These are phyloP conservation scores for Arabidopsis hybrid DNA, from an alignment of 441 rosid genomes.

Conservation along the genomic window DNA sequence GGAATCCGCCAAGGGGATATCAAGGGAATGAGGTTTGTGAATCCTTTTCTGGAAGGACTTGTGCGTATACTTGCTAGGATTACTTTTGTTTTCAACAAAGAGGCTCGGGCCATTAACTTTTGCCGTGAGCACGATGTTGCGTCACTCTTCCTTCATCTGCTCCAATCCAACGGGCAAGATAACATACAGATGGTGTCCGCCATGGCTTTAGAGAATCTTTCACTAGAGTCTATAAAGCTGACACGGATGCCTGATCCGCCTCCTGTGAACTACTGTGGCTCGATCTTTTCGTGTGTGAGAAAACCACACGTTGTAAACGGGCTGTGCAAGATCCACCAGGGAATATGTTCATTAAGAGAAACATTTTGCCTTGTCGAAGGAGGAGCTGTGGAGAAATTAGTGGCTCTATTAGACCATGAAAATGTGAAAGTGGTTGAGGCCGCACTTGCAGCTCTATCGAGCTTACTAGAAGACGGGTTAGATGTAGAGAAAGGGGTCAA, in stretches of 20 bases:
- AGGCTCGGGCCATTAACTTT: constrained; percentile 65
- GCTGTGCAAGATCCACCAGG: constrained; percentile 80
- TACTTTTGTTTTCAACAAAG: constrained; percentile 76
- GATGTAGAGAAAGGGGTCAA: constrained; percentile 79
- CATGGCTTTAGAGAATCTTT: constrained; percentile 86
- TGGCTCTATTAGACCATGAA: constrained; percentile 85
- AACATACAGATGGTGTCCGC: constrained; percentile 91
- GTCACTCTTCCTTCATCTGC: constrained; percentile 67
- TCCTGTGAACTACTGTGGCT: constrained; percentile 58
- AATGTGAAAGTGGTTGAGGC: constrained; percentile 91
- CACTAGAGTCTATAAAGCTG: constrained; percentile 71
- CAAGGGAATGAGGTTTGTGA: constrained; percentile 78
- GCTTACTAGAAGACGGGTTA: constrained; percentile 79
- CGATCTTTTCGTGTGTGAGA: constrained; percentile 79
- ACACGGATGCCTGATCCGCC: constrained; percentile 80
- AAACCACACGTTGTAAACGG: constrained; percentile 72
- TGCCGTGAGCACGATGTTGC: constrained; percentile 79
- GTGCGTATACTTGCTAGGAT: constrained; percentile 84
- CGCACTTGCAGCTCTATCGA: constrained; percentile 85
- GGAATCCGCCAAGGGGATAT: constrained; percentile 80
- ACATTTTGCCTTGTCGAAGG: constrained; percentile 88
- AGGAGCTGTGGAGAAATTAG: constrained; percentile 82
- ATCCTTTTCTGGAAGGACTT: constrained; percentile 85
- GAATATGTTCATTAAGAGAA: constrained; percentile 79
- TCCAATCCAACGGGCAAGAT: constrained; percentile 84